A percentile compares a stretch with the other conserved stretches of the same genome.
These are phyloP conservation scores for Gastrolobium villosum DNA, from an alignment of 306 rosid species.

Conservation along the genomic window DNA sequence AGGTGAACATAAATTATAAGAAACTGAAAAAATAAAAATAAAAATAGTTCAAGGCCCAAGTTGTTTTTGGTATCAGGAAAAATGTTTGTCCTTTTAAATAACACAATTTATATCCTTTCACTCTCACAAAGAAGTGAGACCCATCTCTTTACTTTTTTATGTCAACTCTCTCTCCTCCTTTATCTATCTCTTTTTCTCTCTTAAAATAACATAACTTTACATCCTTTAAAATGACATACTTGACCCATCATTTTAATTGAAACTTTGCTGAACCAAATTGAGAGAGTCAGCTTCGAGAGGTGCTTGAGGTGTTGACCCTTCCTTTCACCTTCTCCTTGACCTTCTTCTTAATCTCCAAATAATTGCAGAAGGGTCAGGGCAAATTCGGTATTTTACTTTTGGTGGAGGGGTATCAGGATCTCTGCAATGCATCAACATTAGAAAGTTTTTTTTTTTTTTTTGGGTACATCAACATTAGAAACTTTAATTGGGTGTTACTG, in stretches of 20 bases:
- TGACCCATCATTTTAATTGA: conserved; percentile 14
- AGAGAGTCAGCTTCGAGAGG: not conserved
- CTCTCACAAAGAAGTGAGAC: too few relatives aligned
- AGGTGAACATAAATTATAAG: conserved; percentile 1
- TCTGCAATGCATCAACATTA: conserved; percentile 57
- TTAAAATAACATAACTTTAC: too few relatives aligned
- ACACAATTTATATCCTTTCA: too few relatives aligned
- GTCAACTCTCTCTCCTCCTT: too few relatives aligned
- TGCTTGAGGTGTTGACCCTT: conserved; percentile 23
- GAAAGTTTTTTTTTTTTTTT: not conserved
- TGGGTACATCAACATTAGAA: not conserved
- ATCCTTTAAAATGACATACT: too few relatives aligned
- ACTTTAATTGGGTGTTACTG: not conserved
- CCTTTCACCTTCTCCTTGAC: conserved; percentile 62
- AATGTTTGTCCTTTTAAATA: too few relatives aligned
- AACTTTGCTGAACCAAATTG: conserved; percentile 9
- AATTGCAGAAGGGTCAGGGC: conserved; percentile 85
- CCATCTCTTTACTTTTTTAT: too few relatives aligned
- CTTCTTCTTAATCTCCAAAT: conserved; percentile 76
- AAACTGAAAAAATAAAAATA: not conserved
- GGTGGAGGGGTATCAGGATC: conserved; percentile 60
- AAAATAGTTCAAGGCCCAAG: conserved; percentile 5
- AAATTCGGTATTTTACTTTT: conserved; percentile 78
- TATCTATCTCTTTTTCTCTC: too few relatives aligned
- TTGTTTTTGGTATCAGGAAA: not conserved